These are phyloP conservation scores for Raphidocelis subcapitata DNA, from an alignment of 139 green algal genomes.

Conservation along the genomic window DNA sequence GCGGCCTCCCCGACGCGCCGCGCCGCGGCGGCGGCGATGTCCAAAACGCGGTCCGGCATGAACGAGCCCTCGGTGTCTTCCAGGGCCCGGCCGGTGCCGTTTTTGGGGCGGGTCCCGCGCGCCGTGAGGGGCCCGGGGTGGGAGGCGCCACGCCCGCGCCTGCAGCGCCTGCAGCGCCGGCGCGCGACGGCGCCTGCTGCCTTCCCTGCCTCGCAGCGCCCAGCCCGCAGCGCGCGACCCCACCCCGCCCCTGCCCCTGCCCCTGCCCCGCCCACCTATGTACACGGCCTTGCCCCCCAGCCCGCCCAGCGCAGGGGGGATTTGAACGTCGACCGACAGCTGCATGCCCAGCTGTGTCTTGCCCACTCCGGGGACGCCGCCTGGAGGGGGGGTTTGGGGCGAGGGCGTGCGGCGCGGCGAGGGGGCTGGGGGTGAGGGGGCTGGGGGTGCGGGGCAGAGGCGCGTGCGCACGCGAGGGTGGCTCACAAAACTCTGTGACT, in stretches of 20 bases:
- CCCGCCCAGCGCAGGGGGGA: slow-evolving; percentile 62
- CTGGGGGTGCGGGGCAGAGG: no score
- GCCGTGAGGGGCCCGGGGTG: no score
- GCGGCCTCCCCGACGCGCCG: slow-evolving; percentile 14
- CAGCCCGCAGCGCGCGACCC: background rate
- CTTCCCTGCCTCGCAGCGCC: no score
- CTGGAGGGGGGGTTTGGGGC: background rate
- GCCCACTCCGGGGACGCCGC: slow-evolving; percentile 77
- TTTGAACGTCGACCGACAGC: slow-evolving; percentile 74
- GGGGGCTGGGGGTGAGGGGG: no score
- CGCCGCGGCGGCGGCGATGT: slow-evolving; percentile 72
- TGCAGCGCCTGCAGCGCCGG: no score
- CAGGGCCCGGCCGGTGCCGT: no score
- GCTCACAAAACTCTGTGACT: slow-evolving; percentile 76
- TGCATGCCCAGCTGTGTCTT: slow-evolving; percentile 91
- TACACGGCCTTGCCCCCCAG: slow-evolving; percentile 69
- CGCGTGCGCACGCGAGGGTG: no score
- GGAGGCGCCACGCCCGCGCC: no score
- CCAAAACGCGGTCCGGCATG: slow-evolving; percentile 72
- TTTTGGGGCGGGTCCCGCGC: no score
- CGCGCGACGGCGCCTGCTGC: no score
- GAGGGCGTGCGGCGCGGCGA: background rate
- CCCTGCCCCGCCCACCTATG: slow-evolving; percentile 54
- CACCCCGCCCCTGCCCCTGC: background rate
- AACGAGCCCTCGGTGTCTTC: slow-evolving; percentile 92